Evolutionary conservation across 495 filamentous ascomycete species (phyloP).

Genomic region (Neurospora sp.): DNA sequence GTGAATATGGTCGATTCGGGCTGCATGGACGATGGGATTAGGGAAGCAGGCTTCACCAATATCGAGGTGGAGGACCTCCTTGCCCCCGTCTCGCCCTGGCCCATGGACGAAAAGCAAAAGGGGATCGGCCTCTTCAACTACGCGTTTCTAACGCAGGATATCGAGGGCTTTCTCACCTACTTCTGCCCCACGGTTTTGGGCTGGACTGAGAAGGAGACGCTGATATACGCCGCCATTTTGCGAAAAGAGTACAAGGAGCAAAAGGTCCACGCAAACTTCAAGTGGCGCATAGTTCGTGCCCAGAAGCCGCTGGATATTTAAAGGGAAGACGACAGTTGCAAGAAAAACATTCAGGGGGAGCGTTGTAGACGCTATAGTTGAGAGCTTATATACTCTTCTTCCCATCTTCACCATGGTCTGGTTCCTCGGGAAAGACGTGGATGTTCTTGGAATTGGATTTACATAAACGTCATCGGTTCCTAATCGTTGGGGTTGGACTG

Average conservation of each 20-base stretch:
- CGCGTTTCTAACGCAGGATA: background rate
- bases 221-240: background rate
- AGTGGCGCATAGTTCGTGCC: conserved; percentile 19
- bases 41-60: background rate
- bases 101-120: background rate
- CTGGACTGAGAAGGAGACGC: conserved; percentile 10
- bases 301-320: conserved; percentile 14
- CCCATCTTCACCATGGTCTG: background rate
- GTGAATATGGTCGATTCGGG: background rate
- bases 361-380: background rate
- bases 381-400: background rate
- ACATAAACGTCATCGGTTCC: too few relatives aligned
- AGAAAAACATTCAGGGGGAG: background rate
- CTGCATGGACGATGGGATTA: background rate
- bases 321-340: background rate
- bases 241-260: background rate
- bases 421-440: background rate
- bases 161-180: background rate
- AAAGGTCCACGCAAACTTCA: conserved; percentile 6
- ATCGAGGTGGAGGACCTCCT: background rate
- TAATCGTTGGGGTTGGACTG: too few relatives aligned
- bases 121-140: conserved; percentile 5
- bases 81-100: background rate
- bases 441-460: too few relatives aligned
- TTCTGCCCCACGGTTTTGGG: conserved; percentile 9